Evolutionary conservation across 1,284 basidiomycete species (phyloP).

Genomic region (Irpex rosettiformis): DNA sequence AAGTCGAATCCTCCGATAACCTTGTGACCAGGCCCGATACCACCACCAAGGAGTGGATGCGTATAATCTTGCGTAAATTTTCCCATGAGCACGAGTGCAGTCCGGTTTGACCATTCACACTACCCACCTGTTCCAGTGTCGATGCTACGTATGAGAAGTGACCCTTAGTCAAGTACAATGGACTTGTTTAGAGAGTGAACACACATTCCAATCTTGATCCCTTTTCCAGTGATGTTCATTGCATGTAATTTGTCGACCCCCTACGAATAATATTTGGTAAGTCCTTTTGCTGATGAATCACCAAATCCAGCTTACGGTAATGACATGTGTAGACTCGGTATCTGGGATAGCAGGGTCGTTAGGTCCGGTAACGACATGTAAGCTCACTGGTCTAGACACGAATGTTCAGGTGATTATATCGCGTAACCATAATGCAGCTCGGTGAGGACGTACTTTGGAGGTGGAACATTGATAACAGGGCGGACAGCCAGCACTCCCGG

Average conservation of each 20-base stretch:
- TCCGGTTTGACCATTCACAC: not conserved
- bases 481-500: slow-evolving; percentile 13
- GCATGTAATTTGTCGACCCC: slow-evolving; percentile 48
- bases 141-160: slow-evolving; percentile 22
- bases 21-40: slow-evolving; percentile 58
- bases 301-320: slow-evolving; percentile 25
- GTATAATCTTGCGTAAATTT: slow-evolving; percentile 56
- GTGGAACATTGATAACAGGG: slow-evolving; percentile 8
- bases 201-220: slow-evolving; percentile 49
- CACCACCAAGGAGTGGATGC: slow-evolving; percentile 61
- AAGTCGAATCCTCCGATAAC: slow-evolving; percentile 56
- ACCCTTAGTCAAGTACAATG: not conserved
- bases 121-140: slow-evolving; percentile 28
- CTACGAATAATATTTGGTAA: slow-evolving; percentile 15
- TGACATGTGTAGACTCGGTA: slow-evolving; percentile 31
- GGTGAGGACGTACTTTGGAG: slow-evolving; percentile 11
- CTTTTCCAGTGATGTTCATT: slow-evolving; percentile 45
- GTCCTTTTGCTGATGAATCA: not conserved
- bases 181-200: slow-evolving; percentile 5
- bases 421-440: slow-evolving; percentile 19
- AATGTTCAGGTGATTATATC: not conserved
- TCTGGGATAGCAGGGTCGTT: slow-evolving; percentile 36
- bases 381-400: slow-evolving; percentile 24
- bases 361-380: slow-evolving; percentile 26
- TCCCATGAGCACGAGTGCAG: not conserved